These are phyloP conservation scores for Lizonia empirigonia DNA, from an alignment of 2,329 filamentous ascomycete species.

Conservation along the genomic window DNA sequence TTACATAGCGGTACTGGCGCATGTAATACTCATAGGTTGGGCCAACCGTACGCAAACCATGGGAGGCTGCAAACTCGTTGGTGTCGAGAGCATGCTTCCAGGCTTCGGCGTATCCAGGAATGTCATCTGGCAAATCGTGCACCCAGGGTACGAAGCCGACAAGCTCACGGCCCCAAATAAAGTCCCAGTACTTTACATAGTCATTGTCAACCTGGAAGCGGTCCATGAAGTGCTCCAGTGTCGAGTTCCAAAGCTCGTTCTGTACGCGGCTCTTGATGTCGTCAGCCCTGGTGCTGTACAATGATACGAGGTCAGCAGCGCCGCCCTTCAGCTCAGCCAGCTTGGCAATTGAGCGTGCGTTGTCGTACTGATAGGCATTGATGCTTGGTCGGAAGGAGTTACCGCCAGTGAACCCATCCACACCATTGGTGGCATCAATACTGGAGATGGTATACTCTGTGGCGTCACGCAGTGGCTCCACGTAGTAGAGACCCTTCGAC, in stretches of 20 bases:
- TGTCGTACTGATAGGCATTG: slow-evolving; percentile 54
- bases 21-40: slow-evolving; percentile 55
- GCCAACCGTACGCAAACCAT: slow-evolving; percentile 52
- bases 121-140: slow-evolving; percentile 51
- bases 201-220: slow-evolving; percentile 49
- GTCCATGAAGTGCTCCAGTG: slow-evolving; percentile 54
- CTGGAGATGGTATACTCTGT: slow-evolving; percentile 55
- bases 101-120: slow-evolving; percentile 43
- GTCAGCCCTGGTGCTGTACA: slow-evolving; percentile 34
- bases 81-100: slow-evolving; percentile 48
- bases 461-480: slow-evolving; percentile 52
- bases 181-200: slow-evolving; percentile 49
- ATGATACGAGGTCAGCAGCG: slow-evolving; percentile 12
- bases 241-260: slow-evolving; percentile 52
- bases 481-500: slow-evolving; percentile 51
- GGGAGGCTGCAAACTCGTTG: slow-evolving; percentile 42
- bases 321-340: slow-evolving; percentile 44
- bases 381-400: slow-evolving; percentile 53
- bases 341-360: slow-evolving; percentile 50
- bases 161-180: slow-evolving; percentile 52
- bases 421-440: slow-evolving; percentile 50
- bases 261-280: slow-evolving; percentile 49
- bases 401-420: slow-evolving; percentile 51
- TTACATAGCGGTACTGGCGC: slow-evolving; percentile 51
- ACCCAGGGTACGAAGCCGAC: slow-evolving; percentile 54